Base-by-base conservation (phyloP, 495 filamentous ascomycete genomes). In the Aspergillus homomorphus region DNA sequence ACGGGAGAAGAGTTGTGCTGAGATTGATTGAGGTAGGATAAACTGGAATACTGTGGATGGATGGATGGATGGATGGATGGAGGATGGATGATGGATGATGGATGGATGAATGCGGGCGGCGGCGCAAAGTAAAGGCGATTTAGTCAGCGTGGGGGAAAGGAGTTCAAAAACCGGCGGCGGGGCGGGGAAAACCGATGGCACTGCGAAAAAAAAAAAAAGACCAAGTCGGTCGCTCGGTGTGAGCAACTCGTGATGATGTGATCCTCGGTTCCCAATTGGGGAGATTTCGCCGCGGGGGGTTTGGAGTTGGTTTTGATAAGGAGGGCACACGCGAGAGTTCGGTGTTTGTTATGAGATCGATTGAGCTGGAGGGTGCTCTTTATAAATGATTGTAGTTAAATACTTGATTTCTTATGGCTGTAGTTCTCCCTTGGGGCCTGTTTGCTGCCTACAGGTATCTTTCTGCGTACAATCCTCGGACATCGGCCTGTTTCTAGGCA, bases 101-200 rank as follows among this genome's bases (percentile, higher is more conserved):
- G n/a, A n/a, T 24, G 60, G 45, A 42, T 53, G 56, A 52, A 62
- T 62, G 60, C 60, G 60, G 60, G 56, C 60, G 43, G 33, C 22
- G 26, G 19, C 14, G 23, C 33, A 38, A 38, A 38, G 33, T n/a
- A 38, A 26, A 19, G 38, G 4, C 23, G 58, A 50, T 53, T 56
- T 60, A 64, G 58, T 57, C 62, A 54, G 62, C 61, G 58, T 60
- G 62, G 62, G 62, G 54, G 52, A 51, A 44, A 20, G 7, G 4
- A 22, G n/a, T n/a, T n/a, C n/a, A n/a, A n/a, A n/a, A n/a, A n/a
- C n/a, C n/a, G n/a, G 22, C 9, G 23, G 18, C 33, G 43, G 20
- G 33, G 20, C 57, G 61, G 50, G 54, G 58, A 62, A 41, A 33
- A 54, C 51, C 46, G 45, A 28, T 23, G 44, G 53, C 53, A 28